A percentile compares a stretch with the other conserved stretches of the same genome.
Evolutionary conservation across 1,139 yeast species (phyloP).

Genomic region (Geotrichum reessii): DNA sequence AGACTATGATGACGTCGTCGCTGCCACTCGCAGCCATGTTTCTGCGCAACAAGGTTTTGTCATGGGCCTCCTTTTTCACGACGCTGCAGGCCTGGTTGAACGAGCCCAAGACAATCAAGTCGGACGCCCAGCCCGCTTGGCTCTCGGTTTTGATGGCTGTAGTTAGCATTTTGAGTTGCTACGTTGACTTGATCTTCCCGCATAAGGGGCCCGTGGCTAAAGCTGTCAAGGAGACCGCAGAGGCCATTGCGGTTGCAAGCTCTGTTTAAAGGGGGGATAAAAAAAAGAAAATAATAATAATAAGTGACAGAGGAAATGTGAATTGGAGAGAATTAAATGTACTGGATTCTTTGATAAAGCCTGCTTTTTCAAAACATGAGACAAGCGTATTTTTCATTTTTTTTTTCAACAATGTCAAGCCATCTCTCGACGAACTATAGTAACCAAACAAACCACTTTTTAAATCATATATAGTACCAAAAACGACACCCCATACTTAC

Average conservation of each 20-base stretch:
- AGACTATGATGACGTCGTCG: conserved; percentile 45
- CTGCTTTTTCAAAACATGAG: too few species aligned
- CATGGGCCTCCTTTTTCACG: conserved; percentile 54
- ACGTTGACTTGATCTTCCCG: conserved; percentile 37
- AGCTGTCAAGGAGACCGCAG: conserved; percentile 13
- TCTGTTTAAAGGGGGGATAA: neutral
- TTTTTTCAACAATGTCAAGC: too few species aligned
- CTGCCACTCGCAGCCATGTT: conserved; percentile 65
- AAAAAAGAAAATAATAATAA: neutral
- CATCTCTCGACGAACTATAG: too few species aligned
- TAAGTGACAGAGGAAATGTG: neutral
- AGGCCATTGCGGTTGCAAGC: neutral
- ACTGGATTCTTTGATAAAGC: too few species aligned
- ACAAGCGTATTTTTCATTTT: too few species aligned
- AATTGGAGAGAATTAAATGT: neutral
- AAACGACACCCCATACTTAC: too few species aligned
- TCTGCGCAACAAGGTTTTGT: conserved; percentile 43
- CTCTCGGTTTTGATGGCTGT: conserved; percentile 30
- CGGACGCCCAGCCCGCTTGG: conserved; percentile 34
- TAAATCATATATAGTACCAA: too few species aligned
- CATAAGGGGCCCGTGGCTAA: conserved; percentile 24
- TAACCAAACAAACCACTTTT: too few species aligned
- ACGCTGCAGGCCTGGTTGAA: conserved; percentile 48
- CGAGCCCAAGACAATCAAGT: conserved; percentile 41
- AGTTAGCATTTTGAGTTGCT: conserved; percentile 34